Percentiles rank a stretch among this genome's conserved stretches.
These are phyloP conservation scores for Pascua sp. DNA, from an alignment of 1,284 basidiomycete genomes.

Conservation along the genomic window DNA sequence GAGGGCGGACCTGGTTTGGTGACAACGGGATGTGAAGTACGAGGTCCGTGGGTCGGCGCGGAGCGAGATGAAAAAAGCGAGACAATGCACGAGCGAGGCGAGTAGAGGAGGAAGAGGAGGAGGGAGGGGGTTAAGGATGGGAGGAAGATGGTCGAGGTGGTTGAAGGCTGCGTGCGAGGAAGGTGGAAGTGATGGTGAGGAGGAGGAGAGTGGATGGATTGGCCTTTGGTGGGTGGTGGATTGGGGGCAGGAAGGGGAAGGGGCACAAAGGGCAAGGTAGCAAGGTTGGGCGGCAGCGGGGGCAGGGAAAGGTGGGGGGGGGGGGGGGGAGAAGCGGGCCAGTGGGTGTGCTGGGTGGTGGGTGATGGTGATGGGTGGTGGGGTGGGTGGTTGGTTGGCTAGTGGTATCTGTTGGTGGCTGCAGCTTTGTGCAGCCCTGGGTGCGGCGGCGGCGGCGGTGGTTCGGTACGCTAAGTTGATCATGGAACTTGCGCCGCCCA, in stretches of 20 bases:
- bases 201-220: not conserved
- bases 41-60: no score
- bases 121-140: not conserved
- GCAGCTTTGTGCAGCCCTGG: no score
- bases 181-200: not conserved
- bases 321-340: not conserved
- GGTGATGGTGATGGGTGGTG: not conserved
- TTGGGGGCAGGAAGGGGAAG: not conserved
- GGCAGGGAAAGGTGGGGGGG: not conserved
- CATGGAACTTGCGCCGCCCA: no score
- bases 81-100: not conserved
- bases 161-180: not conserved
- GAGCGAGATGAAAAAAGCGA: no score
- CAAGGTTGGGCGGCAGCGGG: no score
- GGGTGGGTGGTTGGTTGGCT: not conserved
- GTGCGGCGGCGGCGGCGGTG: no score
- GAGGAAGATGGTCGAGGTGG: not conserved
- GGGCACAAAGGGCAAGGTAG: no score
- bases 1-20: no score
- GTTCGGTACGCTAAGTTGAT: no score
- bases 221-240: not conserved
- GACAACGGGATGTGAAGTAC: no score
- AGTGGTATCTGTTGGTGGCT: no score
- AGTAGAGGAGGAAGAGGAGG: not conserved
- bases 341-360: not conserved